phyloP scores from a whole-genome alignment of 2,329 filamentous ascomycete species.

The Aspergillus candidus region DNA sequence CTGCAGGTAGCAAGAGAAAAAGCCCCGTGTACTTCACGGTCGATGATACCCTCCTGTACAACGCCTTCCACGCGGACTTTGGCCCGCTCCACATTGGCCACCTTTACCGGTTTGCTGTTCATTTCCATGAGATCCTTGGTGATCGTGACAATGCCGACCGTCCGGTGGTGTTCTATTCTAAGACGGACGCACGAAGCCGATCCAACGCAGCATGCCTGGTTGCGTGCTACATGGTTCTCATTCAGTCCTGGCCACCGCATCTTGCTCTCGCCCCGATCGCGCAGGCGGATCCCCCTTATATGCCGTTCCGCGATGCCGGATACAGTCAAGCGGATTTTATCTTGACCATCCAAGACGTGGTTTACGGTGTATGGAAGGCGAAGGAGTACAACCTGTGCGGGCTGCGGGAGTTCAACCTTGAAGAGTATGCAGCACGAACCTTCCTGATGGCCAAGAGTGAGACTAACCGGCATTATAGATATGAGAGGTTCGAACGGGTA shows the following conservation, averaged over 20 bases:
- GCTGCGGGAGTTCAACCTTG: slow-evolving; percentile 87
- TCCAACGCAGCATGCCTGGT: slow-evolving; percentile 90
- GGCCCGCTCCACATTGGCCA: slow-evolving; percentile 96
- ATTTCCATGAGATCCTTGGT: slow-evolving; percentile 90
- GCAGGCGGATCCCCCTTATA: slow-evolving; percentile 92
- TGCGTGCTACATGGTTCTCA: slow-evolving; percentile 97
- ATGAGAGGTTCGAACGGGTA: slow-evolving; percentile 90
- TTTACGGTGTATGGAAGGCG: slow-evolving; percentile 97
- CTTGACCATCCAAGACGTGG: slow-evolving; percentile 91
- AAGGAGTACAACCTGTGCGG: slow-evolving; percentile 93
- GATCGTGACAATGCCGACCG: slow-evolving; percentile 84
- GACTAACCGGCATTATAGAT: slow-evolving; percentile 44
- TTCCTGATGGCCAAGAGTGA: not conserved
- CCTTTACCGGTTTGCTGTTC: slow-evolving; percentile 90
- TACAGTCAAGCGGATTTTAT: slow-evolving; percentile 98
- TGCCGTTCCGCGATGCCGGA: slow-evolving; percentile 97
- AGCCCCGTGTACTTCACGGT: slow-evolving; percentile 91
- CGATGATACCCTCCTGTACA: slow-evolving; percentile 88
- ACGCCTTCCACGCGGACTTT: slow-evolving; percentile 98
- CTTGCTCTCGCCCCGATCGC: slow-evolving; percentile 90
- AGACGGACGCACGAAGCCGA: slow-evolving; percentile 79
- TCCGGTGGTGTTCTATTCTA: slow-evolving; percentile 93
- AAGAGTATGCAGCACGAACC: slow-evolving; percentile 55
- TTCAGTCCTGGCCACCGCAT: slow-evolving; percentile 96
- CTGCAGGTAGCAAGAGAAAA: slow-evolving; percentile 47